Evolutionary conservation across 495 filamentous ascomycete genomes (phyloP), one percentile per base, ranked within the genome.

Genomic region (Aspergillus sclerotioniger): DNA sequence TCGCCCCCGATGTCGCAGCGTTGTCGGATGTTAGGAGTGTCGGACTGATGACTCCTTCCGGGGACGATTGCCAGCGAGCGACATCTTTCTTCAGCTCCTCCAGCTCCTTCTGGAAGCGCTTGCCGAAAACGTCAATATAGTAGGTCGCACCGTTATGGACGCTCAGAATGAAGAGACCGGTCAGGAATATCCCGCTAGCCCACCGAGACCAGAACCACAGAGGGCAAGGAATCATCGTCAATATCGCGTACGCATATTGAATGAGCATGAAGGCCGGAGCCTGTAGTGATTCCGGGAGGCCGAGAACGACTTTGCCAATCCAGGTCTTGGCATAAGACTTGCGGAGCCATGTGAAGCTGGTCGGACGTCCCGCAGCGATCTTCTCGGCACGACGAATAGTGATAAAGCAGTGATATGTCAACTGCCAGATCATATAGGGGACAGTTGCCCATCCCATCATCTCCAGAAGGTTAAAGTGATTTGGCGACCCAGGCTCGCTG

Each of bases 51-150:
- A 58, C 55, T 20, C 67, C 70, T 46, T 79, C 76, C 3, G 76
- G 76, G 15, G 72, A 77, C 28, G 70, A 71, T 71, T 96, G 91
- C 92, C 91, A 96, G 67, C 90, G 92, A 8, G 85, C 86, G 31
- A 97, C 91, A 70, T 98, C 94, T 56, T 82, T 83, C 76, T 88
- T 92, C 72, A 98, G 81, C 32, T 87, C 82, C 70, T 98, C 95
- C 19, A 98, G 79, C 73, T 98, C 95, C 68, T 92, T 95, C 78
- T 98, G 90, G 78, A 98, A 98, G 6, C 92, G 85, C 67, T 88
- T 96, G 55, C 94, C 94, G 62, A 96, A 98, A 13, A 96, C 87
- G 62, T 98, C 94, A 68, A 98, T 96, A 70, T 98, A 98, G 69
- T 89, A 98, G 13, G 92, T 96, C 21, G 92, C 90, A 28, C 94